Base-by-base conservation (phyloP, 1,139 yeast species). In the Kurtzmaniella natalensis region DNA sequence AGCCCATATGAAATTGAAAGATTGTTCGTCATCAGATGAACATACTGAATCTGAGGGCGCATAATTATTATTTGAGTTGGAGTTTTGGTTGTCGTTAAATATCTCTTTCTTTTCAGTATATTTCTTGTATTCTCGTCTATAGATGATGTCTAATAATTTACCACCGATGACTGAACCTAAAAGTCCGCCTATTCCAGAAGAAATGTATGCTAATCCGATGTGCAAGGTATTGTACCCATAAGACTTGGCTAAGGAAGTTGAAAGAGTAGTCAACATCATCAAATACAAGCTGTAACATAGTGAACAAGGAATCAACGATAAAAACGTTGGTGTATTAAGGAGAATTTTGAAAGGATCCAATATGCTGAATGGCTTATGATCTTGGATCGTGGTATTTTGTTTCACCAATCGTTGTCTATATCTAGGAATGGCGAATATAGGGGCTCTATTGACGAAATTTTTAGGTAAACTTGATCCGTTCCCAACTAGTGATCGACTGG, bases 241-340 rank as follows among this genome's bases (percentile, higher is more conserved):
- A 3, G 44, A 37, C 1, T 46, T 45, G 39, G 60, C 65, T 16
- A 66, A 46, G 13, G 43, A 52, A 1, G 62, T 51, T 2, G 63
- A 54, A 19, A 66, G 39, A 3, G 67, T 52, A 1, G 71, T 58
- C 18, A 64, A 45, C 3, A 47, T 47, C 55, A 61, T 56, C 2
- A 65, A n/a, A n/a, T n/a, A 60, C 71, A 70, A 65, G 3, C 53
- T 42, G 2, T 70, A 60, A 47, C 57, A 66, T 40, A 54, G 60
- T 9, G 64, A 30, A 0, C 70, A 70, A n/a, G 71, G 62, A 3
- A 64, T 20, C 21, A 65, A 42, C 2, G 52, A 47, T 21, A 53
- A 42, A 7, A 61, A 31, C 3, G 60, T 57, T 13, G 49, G 48
- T 5, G 40, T 39, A 30, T 53, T 42, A 19, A 51, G 33, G 23